Evolutionary conservation across 2,329 filamentous ascomycete species (phyloP).

Genomic region (Arachnopeziza araneosa): DNA sequence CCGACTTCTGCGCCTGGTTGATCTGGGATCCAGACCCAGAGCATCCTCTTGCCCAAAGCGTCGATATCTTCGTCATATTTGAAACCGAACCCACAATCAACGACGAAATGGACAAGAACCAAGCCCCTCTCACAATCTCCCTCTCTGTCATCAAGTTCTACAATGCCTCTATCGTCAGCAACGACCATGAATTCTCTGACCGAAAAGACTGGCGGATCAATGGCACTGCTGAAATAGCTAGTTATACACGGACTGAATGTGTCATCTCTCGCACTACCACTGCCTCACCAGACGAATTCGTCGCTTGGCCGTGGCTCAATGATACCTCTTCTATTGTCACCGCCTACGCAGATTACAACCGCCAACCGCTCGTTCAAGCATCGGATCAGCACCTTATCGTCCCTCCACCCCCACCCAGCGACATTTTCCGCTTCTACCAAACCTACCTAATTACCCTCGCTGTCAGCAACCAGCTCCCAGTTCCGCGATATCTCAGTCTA

Average conservation of each 20-base stretch:
- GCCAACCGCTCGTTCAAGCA: background rate
- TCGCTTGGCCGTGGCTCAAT: background rate
- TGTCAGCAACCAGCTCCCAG: background rate
- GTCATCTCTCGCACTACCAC: background rate
- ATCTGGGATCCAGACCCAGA: background rate
- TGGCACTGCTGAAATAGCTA: background rate
- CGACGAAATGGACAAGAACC: background rate
- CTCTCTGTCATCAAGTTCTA: background rate
- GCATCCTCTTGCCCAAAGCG: background rate
- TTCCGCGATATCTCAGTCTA: background rate
- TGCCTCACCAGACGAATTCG: background rate
- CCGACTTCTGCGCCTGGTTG: background rate
- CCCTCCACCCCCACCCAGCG: background rate
- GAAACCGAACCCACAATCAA: background rate
- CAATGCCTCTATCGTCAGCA: background rate
- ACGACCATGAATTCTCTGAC: background rate
- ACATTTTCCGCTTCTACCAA: background rate
- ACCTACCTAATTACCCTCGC: background rate
- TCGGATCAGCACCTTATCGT: background rate
- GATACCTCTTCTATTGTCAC: background rate
- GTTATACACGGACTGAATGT: background rate
- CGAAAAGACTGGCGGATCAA: background rate
- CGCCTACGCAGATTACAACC: background rate
- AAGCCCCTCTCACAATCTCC: background rate
- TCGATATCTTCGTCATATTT: background rate